Evolutionary conservation across 2,329 filamentous ascomycete genomes (phyloP), one percentile per base, ranked within the genome.

Genomic region (Aureobasidium sp.): DNA sequence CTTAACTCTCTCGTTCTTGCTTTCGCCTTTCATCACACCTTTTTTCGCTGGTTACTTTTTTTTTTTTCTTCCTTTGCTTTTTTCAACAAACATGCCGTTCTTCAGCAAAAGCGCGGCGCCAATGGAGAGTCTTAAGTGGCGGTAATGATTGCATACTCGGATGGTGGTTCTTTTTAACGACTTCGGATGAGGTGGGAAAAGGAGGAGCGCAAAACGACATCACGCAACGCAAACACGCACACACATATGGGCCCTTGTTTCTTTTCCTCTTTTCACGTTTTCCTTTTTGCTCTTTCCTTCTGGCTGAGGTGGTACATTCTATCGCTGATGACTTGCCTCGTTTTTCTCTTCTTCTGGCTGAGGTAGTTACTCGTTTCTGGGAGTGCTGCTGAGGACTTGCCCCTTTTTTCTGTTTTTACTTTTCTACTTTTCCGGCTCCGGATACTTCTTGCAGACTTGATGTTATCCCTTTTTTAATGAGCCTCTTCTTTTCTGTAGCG

Each of bases 81-180:
- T 21, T 11, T 21, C 21, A 27, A 21, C 3, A 25, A 16, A 21
- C 48, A 16, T 51, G 30, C n/a, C 32, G 30, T 36, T 37, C n/a
- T 37, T 27, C 32, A 27, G n/a, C 27, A 51, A 29, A 21, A 53
- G 50, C 50, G 50, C 36, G 50, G 50, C 36, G 50, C 25, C 27
- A 53, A 16, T 30, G 14, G 50, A 25, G 36, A 37, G 36, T 21
- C 10, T 16, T 21, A 16, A 36, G 14, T 41, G 36, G 50, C 30
- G 50, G 50, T 53, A 53, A 53, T 53, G 25, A 30, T 53, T 54
- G 50, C 50, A 54, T 54, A 42, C 36, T 53, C 36, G 32, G 50
- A 53, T 41, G 50, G 50, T 25, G n/a, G 32, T 53, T 16, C 21
- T 21, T 16, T 39, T 51, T 51, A 21, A 51, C 34, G 49, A 51